Base-by-base conservation (phyloP, 1,139 yeast species). In the Pichiaceae sp. region DNA sequence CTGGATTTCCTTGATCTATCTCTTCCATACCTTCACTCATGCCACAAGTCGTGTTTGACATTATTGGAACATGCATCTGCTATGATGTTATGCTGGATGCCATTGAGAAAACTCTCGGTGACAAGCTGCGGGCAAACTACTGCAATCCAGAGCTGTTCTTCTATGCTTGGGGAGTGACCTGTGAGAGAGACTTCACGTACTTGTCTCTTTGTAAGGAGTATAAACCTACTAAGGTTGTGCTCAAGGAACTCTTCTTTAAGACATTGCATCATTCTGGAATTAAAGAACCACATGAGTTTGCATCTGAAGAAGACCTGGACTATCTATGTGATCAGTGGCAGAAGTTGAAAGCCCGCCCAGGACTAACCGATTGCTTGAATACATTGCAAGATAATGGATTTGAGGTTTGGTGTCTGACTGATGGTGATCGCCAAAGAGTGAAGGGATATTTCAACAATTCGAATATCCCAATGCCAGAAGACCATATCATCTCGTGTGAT, bases 1-100 rank as follows among this genome's bases (percentile, higher is more conserved):
- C n/a, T n/a, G n/a, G n/a, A n/a, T n/a, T n/a, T n/a, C n/a, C n/a
- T n/a, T n/a, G n/a, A n/a, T n/a, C n/a, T n/a, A n/a, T n/a, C n/a
- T n/a, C n/a, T n/a, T n/a, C n/a, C n/a, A n/a, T n/a, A n/a, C n/a
- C n/a, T n/a, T n/a, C n/a, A n/a, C n/a, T n/a, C n/a, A 49, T 49
- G 53, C 53, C 53, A 17, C 45, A 49, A 35, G 41, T 49, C 34
- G 52, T 49, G 20, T 49, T 49, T 35, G 53, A 49, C 36, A 47
- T 49, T 21, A 44, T 49, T 28, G 53, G 53, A 29, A 49, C 53
- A 26, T 47, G 51, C 31, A 48, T 49, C 20, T 41, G 47, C 6
- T 48, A 49, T 35, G 47, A 48, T 31, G 45, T 41, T 27, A 40
- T 44, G 43, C 40, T 49, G 4, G 40, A 38, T 15, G 52, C 49